Conservation (phyloP, 352 stramenopile genomes). For the Phytophthora capsici region DNA sequence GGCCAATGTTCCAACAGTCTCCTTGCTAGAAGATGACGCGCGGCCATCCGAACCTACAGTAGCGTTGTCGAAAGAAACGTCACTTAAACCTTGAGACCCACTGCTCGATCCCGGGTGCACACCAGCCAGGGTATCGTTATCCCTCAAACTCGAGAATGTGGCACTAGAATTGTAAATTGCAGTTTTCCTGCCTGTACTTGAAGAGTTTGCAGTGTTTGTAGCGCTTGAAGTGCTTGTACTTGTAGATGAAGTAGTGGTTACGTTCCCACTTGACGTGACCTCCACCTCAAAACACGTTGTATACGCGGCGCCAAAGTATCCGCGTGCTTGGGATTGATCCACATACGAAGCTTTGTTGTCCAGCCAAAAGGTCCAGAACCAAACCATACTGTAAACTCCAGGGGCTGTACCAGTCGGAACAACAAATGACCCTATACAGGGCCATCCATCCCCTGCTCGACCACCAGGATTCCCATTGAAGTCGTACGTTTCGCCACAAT, state of each 20-base stretch:
- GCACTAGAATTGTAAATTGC: slow-evolving; percentile 14
- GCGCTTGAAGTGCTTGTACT: too few species aligned
- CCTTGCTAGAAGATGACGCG: slow-evolving; percentile 1
- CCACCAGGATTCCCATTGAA: slow-evolving; percentile 43
- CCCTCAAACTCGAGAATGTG: slow-evolving; percentile 12
- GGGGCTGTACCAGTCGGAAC: slow-evolving; percentile 50
- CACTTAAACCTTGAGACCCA: neutral
- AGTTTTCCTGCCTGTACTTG: neutral
- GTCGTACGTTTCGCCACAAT: slow-evolving; percentile 63
- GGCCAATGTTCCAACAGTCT: slow-evolving; percentile 18
- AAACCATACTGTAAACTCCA: slow-evolving; percentile 69
- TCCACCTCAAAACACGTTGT: slow-evolving; percentile 71
- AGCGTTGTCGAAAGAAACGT: slow-evolving; percentile 5
- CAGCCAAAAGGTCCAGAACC: slow-evolving; percentile 77
- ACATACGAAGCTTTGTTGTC: slow-evolving; percentile 52
- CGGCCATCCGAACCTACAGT: slow-evolving; percentile 2
- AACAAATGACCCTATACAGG: slow-evolving; percentile 61
- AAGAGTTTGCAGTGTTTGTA: too few species aligned
- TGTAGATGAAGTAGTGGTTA: neutral
- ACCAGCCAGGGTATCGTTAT: slow-evolving; percentile 14
- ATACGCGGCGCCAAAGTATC: slow-evolving; percentile 74
- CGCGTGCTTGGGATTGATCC: slow-evolving; percentile 49
- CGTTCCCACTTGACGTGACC: slow-evolving; percentile 29
- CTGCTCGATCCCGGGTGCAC: slow-evolving; percentile 22
- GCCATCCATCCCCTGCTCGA: slow-evolving; percentile 62